phyloP scores from a whole-genome alignment of 768 basidiomycete species.

The Suillus alpinus region DNA sequence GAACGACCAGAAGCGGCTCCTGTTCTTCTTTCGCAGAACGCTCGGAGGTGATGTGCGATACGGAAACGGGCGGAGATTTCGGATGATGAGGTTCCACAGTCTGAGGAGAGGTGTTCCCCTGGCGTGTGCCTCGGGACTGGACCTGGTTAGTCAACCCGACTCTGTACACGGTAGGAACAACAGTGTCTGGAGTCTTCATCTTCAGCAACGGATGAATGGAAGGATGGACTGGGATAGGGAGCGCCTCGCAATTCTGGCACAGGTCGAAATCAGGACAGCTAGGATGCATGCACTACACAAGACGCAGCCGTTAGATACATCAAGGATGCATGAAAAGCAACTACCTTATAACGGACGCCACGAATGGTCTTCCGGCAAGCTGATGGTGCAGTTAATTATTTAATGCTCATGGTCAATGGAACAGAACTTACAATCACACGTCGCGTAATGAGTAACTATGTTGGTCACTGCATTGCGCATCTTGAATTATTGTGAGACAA shows the following conservation, averaged over 20 bases:
- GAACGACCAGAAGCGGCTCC: too few species aligned
- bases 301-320: constrained; percentile 2
- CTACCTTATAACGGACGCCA: constrained; percentile 73
- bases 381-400: not conserved
- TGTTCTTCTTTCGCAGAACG: not conserved
- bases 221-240: constrained; percentile 76
- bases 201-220: constrained; percentile 70
- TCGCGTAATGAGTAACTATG: constrained; percentile 46
- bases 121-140: not conserved
- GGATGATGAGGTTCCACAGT: not conserved
- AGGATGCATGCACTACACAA: constrained; percentile 71
- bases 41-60: not conserved
- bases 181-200: constrained; percentile 52
- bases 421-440: constrained; percentile 48
- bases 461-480: constrained; percentile 25
- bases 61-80: not conserved
- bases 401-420: too few species aligned
- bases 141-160: constrained; percentile 16
- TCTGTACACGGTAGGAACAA: constrained; percentile 43
- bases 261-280: constrained; percentile 80
- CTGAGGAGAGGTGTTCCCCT: not conserved
- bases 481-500: constrained; percentile 17
- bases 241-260: constrained; percentile 75
- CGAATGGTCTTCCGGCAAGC: constrained; percentile 51
- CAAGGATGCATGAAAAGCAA: not conserved